Evolutionary conservation across 2,329 filamentous ascomycete genomes (phyloP).

Genomic region (Coleophoma crateriformis): DNA sequence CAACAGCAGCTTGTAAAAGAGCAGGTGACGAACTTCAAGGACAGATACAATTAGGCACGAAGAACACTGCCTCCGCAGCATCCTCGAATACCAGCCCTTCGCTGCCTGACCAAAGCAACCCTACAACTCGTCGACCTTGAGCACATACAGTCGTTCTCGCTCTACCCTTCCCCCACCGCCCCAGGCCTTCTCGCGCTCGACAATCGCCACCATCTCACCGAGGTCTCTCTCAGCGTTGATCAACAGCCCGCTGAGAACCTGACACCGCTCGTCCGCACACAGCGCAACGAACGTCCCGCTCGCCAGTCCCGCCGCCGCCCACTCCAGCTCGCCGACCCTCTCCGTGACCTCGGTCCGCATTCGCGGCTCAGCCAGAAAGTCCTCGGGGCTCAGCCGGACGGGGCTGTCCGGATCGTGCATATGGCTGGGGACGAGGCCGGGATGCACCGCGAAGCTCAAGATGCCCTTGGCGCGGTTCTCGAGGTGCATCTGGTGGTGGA

Average conservation of each 20-base stretch:
- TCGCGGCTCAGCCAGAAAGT: constrained; percentile 8
- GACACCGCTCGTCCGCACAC: constrained; percentile 11
- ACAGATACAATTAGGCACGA: too few relatives aligned
- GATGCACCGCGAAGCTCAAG: constrained; percentile 12
- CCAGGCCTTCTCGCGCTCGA: constrained; percentile 9
- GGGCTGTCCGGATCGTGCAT: constrained; percentile 8
- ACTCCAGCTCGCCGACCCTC: constrained; percentile 5
- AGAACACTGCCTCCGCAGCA: not conserved
- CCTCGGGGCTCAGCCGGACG: constrained; percentile 1
- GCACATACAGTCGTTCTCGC: constrained; percentile 11
- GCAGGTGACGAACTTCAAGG: too few relatives aligned
- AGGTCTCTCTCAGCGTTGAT: constrained; percentile 21
- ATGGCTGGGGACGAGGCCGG: constrained; percentile 11
- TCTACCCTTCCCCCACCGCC: constrained; percentile 3
- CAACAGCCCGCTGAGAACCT: constrained; percentile 13
- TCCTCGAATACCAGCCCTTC: not conserved
- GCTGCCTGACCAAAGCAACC: too few relatives aligned
- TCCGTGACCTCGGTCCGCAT: constrained; percentile 1
- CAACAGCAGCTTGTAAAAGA: too few relatives aligned
- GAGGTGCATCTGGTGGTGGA: constrained; percentile 14
- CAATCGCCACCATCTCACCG: constrained; percentile 16
- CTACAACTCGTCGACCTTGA: constrained; percentile 18
- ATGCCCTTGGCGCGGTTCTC: constrained; percentile 16
- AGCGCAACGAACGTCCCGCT: constrained; percentile 15
- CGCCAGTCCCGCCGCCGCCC: constrained; percentile 11